A percentile compares a stretch with the other conserved stretches of the same genome.
These are phyloP conservation scores for Polygonum aviculare DNA, from an alignment of 148 eudicot genomes.

Conservation along the genomic window DNA sequence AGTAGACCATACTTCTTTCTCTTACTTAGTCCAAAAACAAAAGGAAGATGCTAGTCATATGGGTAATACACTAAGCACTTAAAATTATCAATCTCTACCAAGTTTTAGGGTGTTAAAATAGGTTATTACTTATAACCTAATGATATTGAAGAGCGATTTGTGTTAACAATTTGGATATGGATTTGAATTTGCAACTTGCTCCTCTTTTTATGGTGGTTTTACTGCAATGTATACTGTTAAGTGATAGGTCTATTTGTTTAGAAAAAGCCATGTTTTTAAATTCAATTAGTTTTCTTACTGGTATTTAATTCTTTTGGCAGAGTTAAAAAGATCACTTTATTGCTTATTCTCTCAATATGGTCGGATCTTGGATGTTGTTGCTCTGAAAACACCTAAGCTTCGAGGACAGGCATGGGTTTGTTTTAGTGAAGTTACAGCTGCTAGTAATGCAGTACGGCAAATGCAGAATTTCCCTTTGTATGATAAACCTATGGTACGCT, in stretches of 20 bases:
- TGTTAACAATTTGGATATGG: not conserved
- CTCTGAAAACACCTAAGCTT: constrained; percentile 80
- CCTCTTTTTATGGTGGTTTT: not conserved
- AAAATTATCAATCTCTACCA: too few species aligned
- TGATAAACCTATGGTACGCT: constrained; percentile 81
- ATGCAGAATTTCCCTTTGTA: constrained; percentile 96
- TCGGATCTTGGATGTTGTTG: constrained; percentile 76
- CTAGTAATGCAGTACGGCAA: constrained; percentile 94
- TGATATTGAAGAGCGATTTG: not conserved
- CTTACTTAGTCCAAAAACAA: not conserved
- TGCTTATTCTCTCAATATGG: constrained; percentile 97
- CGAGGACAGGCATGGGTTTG: constrained; percentile 97
- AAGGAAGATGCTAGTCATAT: not conserved
- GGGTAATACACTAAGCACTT: too few species aligned
- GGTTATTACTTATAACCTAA: too few species aligned
- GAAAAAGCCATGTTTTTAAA: not conserved
- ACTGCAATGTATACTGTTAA: not conserved
- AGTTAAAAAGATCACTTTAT: constrained; percentile 90
- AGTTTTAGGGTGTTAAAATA: not conserved
- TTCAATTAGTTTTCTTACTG: not conserved
- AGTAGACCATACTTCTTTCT: too few species aligned
- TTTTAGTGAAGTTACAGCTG: constrained; percentile 86
- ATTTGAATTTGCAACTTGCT: not conserved
- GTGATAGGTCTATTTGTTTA: too few species aligned
- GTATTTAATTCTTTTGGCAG: constrained; percentile 29